Evolutionary conservation across 805 yeast species (phyloP).

Genomic region (Spathaspora arborariae): DNA sequence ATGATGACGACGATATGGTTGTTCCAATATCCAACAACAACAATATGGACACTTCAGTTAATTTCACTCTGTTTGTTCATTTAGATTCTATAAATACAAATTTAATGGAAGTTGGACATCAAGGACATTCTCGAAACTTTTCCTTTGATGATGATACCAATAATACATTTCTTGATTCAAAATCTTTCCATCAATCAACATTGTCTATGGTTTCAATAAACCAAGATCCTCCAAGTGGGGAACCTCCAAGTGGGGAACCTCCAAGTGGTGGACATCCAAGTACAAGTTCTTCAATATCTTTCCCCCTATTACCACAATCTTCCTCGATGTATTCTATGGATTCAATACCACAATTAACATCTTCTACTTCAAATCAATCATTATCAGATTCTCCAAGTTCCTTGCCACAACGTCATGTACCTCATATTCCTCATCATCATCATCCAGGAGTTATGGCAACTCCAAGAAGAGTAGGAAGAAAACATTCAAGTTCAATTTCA

Average conservation of each 20-base stretch:
- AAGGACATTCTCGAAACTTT: constrained; percentile 18
- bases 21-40: constrained; percentile 11
- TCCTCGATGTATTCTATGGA: constrained; percentile 28
- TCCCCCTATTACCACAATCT: constrained; percentile 13
- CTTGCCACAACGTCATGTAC: constrained; percentile 8
- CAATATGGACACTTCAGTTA: constrained; percentile 1
- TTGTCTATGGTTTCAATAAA: constrained; percentile 20
- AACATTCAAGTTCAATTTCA: constrained; percentile 31
- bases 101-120: neutral
- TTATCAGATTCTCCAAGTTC: constrained; percentile 26
- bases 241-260: too few relatives aligned
- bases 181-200: constrained; percentile 14
- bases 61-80: constrained; percentile 1
- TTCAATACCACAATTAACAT: constrained; percentile 32
- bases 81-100: constrained; percentile 3
- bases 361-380: constrained; percentile 34
- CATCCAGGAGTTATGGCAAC: constrained; percentile 20
- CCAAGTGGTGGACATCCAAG: too few relatives aligned
- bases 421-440: constrained; percentile 4
- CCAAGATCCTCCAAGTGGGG: constrained; percentile 16
- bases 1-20: constrained; percentile 7
- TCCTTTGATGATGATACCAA: constrained; percentile 15
- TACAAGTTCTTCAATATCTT: neutral
- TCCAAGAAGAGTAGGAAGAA: constrained; percentile 31
- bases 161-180: constrained; percentile 1